phyloP scores from a whole-genome alignment of 768 basidiomycete genomes.

The Leccinum aurantiacum region DNA sequence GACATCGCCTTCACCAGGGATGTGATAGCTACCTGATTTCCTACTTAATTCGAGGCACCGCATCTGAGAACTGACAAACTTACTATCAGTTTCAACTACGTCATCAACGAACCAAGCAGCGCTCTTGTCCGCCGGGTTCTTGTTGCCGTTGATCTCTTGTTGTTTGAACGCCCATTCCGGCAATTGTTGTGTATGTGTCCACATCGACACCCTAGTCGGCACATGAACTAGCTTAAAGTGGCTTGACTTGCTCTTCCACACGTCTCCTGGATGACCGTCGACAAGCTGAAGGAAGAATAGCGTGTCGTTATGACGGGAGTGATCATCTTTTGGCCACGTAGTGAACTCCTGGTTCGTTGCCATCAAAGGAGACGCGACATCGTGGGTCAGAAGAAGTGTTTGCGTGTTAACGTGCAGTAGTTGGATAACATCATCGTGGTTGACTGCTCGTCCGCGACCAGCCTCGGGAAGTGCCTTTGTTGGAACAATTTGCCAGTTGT shows the following conservation, averaged over 20 bases:
- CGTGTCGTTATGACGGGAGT: constrained; percentile 81
- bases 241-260: constrained; percentile 92
- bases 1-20: constrained; percentile 48
- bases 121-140: constrained; percentile 77
- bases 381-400: constrained; percentile 85
- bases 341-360: constrained; percentile 99
- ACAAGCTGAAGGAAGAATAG: constrained; percentile 76
- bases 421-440: constrained; percentile 86
- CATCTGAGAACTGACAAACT: constrained; percentile 27
- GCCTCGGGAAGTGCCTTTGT: constrained; percentile 93
- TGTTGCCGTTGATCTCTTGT: constrained; percentile 98
- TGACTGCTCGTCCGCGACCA: constrained; percentile 89
- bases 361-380: constrained; percentile 96
- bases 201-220: constrained; percentile 88
- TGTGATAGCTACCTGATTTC: constrained; percentile 55
- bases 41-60: constrained; percentile 9
- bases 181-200: constrained; percentile 83
- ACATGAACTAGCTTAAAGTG: constrained; percentile 91
- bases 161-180: constrained; percentile 98
- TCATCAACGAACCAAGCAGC: constrained; percentile 90
- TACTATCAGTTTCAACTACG: constrained; percentile 72
- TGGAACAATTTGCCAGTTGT: constrained; percentile 92
- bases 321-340: constrained; percentile 81
- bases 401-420: constrained; percentile 87
- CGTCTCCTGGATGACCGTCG: constrained; percentile 73